A percentile compares a stretch with the other conserved stretches of the same genome.
Conservation (phyloP, 2,329 filamentous ascomycete species). For the Chrysosphaeria jannelii region DNA sequence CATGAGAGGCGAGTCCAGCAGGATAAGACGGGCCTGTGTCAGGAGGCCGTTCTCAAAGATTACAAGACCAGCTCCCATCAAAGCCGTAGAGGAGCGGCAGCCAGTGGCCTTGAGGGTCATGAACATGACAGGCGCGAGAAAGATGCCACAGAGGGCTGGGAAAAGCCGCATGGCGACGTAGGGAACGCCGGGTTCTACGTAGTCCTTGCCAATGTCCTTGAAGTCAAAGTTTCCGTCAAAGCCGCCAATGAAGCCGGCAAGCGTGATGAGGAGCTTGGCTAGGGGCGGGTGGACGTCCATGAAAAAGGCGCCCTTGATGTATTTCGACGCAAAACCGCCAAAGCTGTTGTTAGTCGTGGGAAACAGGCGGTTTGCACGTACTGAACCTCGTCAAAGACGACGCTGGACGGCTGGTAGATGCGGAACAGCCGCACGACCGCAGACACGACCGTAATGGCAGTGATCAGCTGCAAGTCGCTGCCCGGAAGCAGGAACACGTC, state of each 20-base stretch:
- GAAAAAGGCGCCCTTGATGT: conserved; percentile 98
- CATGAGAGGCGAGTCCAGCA: conserved; percentile 84
- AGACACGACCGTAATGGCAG: conserved; percentile 42
- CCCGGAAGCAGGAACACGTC: conserved; percentile 68
- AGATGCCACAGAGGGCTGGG: conserved; percentile 64
- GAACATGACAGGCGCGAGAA: conserved; percentile 79
- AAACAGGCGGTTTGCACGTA: conserved; percentile 19
- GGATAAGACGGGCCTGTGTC: conserved; percentile 81
- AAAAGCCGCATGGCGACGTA: conserved; percentile 95
- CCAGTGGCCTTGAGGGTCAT: conserved; percentile 74
- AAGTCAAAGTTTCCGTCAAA: conserved; percentile 95
- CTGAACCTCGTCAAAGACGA: conserved; percentile 99
- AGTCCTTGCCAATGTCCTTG: conserved; percentile 98
- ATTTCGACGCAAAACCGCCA: conserved; percentile 91
- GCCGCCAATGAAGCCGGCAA: conserved; percentile 80
- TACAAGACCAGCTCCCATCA: conserved; percentile 57
- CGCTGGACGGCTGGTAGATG: conserved; percentile 85
- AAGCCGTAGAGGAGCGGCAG: conserved; percentile 61
- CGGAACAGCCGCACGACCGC: conserved; percentile 65
- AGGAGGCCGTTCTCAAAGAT: conserved; percentile 92
- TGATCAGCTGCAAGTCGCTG: conserved; percentile 55
- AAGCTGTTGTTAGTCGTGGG: conserved; percentile 28
- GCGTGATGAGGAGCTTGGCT: conserved; percentile 84
- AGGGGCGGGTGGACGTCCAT: conserved; percentile 99
- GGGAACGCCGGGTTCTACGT: conserved; percentile 74